phyloP scores from a whole-genome alignment of 75 land plant genomes.

The Cunninghamia lanceolata region DNA sequence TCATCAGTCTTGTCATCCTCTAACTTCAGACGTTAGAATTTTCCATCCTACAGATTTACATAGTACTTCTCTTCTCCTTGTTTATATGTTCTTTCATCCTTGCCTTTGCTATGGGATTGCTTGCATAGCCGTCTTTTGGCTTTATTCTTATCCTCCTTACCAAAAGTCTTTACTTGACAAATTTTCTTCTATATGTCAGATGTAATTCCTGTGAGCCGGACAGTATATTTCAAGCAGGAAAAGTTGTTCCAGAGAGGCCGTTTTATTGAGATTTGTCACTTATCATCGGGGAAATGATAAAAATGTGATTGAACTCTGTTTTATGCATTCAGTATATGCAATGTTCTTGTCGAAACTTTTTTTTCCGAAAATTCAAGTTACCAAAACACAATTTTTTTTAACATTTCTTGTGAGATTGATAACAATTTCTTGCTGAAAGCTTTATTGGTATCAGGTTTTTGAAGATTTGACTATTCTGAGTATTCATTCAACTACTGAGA shows the following conservation, averaged over 20 bases:
- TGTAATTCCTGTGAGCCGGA: neutral
- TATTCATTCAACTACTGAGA: neutral
- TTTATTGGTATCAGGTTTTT: neutral
- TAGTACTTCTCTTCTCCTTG: slow-evolving; percentile 1
- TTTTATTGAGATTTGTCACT: neutral
- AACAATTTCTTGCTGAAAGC: neutral
- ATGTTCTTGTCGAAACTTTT: neutral
- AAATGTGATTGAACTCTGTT: slow-evolving; percentile 6
- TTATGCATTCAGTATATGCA: neutral
- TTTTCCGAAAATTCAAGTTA: neutral
- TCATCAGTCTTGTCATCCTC: neutral
- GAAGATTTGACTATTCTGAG: neutral
- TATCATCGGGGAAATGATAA: neutral
- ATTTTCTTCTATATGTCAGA: neutral
- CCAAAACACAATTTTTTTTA: neutral
- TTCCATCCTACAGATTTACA: neutral
- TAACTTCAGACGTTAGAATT: neutral
- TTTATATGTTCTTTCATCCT: neutral
- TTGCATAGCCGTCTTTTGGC: neutral
- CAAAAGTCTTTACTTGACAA: neutral
- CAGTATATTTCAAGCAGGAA: neutral
- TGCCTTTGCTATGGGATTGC: neutral
- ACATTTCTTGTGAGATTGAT: neutral
- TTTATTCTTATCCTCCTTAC: neutral
- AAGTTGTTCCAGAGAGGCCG: neutral